These are phyloP conservation scores for Boeremia exigua DNA, from an alignment of 2,329 filamentous ascomycete species.

Conservation along the genomic window DNA sequence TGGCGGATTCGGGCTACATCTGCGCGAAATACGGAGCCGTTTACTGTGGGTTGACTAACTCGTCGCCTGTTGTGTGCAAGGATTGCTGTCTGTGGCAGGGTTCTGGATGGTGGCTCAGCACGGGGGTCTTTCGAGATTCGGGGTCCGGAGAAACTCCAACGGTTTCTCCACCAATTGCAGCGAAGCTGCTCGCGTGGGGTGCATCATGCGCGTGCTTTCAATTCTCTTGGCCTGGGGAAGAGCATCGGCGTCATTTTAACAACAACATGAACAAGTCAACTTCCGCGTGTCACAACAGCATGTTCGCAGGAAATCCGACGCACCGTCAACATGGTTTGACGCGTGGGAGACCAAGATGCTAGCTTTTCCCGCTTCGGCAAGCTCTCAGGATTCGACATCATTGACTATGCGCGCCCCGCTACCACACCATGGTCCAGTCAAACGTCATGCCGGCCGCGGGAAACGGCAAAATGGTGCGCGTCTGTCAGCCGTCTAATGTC, in stretches of 20 bases:
- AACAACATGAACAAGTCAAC: constrained; percentile 8
- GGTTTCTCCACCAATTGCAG: constrained; percentile 42
- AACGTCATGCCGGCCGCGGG: constrained; percentile 33
- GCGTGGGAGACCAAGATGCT: constrained; percentile 2
- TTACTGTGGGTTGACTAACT: constrained; percentile 47
- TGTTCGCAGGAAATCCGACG: constrained; percentile 1
- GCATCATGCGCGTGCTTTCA: constrained; percentile 19
- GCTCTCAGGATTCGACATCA: neutral
- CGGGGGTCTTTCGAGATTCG: constrained; percentile 17
- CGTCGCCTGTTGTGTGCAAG: constrained; percentile 29
- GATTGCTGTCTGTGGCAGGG: constrained; percentile 29
- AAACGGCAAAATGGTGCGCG: constrained; percentile 35
- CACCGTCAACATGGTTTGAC: neutral
- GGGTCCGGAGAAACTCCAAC: constrained; percentile 17
- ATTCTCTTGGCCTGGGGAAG: constrained; percentile 44
- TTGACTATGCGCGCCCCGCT: neutral
- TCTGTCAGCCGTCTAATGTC: constrained; percentile 20
- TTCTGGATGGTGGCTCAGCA: constrained; percentile 34
- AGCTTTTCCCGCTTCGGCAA: constrained; percentile 8
- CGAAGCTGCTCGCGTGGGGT: constrained; percentile 34
- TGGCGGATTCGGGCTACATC: constrained; percentile 36
- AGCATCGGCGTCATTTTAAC: constrained; percentile 21
- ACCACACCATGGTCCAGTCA: constrained; percentile 9
- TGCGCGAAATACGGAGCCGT: constrained; percentile 43
- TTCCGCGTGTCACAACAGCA: constrained; percentile 9